A percentile compares a stretch with the other conserved stretches of the same genome.
These are phyloP conservation scores for Verticillium klebahnii DNA, from an alignment of 2,329 filamentous ascomycete species.

Conservation along the genomic window DNA sequence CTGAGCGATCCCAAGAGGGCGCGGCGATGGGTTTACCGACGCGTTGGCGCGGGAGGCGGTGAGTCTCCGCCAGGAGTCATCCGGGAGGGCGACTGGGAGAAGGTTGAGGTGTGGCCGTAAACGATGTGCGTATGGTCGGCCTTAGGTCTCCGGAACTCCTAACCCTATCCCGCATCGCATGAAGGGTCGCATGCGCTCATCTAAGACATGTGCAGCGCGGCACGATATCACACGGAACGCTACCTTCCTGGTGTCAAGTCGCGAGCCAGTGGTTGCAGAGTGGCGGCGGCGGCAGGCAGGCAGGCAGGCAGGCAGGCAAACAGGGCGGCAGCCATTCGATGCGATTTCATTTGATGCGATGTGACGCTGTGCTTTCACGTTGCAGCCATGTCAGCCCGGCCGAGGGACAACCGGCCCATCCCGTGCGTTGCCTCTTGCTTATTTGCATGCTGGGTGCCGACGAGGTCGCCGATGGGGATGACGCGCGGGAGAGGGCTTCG, in stretches of 20 bases:
- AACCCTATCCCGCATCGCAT: background rate
- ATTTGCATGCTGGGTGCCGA: background rate
- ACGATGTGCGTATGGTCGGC: slow-evolving; percentile 21
- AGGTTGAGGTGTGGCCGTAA: slow-evolving; percentile 66
- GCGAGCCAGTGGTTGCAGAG: background rate
- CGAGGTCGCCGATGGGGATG: background rate
- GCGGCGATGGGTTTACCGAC: slow-evolving; percentile 64
- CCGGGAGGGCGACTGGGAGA: slow-evolving; percentile 53
- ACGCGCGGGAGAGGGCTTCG: background rate
- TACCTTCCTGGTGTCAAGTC: background rate
- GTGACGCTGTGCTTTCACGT: background rate
- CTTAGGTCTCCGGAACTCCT: too few relatives aligned
- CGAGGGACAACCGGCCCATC: background rate
- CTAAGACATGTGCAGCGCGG: background rate
- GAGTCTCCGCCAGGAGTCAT: slow-evolving; percentile 23
- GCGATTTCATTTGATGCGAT: background rate
- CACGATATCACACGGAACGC: background rate
- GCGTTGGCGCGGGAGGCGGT: slow-evolving; percentile 29
- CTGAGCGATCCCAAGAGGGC: slow-evolving; percentile 61
- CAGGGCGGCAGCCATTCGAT: background rate
- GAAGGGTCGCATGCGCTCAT: background rate
- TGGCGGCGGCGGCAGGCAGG: background rate
- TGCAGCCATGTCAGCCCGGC: background rate
- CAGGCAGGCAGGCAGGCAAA: background rate
- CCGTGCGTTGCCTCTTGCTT: background rate